phyloP scores from a whole-genome alignment of 306 rosid species.

The Acacia acuminata region DNA sequence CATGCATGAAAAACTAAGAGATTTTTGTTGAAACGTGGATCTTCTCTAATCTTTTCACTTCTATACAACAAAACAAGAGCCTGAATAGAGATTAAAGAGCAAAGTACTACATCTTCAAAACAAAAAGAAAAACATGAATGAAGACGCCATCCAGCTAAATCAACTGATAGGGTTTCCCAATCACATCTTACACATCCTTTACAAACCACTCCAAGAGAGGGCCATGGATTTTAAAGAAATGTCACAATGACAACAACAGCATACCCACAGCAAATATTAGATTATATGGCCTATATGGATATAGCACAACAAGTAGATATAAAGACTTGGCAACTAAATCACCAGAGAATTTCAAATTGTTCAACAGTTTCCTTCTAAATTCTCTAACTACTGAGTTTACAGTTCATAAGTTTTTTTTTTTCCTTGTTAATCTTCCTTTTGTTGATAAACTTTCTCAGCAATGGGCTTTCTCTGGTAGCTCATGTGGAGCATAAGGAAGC shows the following conservation, averaged over 20 bases:
- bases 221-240: neutral
- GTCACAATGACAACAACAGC: neutral
- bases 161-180: neutral
- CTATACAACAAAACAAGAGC: neutral
- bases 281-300: neutral
- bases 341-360: neutral
- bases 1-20: constrained; percentile 20
- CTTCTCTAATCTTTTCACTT: neutral
- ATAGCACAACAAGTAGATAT: neutral
- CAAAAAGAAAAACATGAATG: neutral
- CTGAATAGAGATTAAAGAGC: constrained; percentile 2
- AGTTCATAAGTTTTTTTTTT: too few species aligned
- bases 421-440: too few species aligned
- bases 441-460: too few species aligned
- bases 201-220: neutral
- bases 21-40: neutral
- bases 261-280: neutral
- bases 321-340: neutral
- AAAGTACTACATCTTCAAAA: neutral
- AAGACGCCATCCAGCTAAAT: constrained; percentile 13
- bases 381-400: too few species aligned
- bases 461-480: too few species aligned
- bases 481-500: too few species aligned
- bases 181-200: neutral
- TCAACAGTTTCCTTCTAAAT: neutral